A percentile compares a stretch with the other conserved stretches of the same genome.
Conservation (phyloP, 2,329 filamentous ascomycete species). For the Niveomyces coronatus region DNA sequence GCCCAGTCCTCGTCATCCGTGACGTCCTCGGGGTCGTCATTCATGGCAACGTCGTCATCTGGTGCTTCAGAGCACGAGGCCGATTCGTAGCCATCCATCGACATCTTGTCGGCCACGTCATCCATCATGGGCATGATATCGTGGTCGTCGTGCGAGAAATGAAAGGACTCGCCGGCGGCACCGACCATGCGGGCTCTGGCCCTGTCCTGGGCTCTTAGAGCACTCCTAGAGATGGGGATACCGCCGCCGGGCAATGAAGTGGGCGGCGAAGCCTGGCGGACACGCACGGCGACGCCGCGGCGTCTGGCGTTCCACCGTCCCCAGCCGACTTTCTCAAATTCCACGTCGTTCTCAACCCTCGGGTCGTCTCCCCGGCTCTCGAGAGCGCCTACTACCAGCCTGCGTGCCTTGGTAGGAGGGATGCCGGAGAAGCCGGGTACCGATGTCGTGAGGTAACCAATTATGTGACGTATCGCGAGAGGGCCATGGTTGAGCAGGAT, state of each 20-base stretch:
- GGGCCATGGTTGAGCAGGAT: constrained; percentile 86
- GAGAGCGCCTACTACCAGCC: constrained; percentile 83
- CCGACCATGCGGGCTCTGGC: constrained; percentile 39
- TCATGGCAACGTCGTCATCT: constrained; percentile 54
- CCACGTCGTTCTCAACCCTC: constrained; percentile 59
- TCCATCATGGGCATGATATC: constrained; percentile 54
- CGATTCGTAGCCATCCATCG: constrained; percentile 58
- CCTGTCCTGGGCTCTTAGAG: constrained; percentile 34
- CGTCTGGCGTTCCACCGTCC: constrained; percentile 85
- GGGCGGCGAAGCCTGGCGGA: constrained; percentile 31
- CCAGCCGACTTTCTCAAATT: constrained; percentile 96
- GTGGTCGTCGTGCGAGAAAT: constrained; percentile 64
- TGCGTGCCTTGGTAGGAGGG: constrained; percentile 77
- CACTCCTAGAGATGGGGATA: constrained; percentile 45
- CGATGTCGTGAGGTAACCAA: constrained; percentile 85
- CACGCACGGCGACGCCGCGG: constrained; percentile 49
- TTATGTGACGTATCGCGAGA: constrained; percentile 87
- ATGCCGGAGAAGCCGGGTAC: constrained; percentile 89
- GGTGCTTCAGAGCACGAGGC: constrained; percentile 69
- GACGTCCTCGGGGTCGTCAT: constrained; percentile 70
- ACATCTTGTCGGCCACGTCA: constrained; percentile 93
- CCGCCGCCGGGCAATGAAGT: constrained; percentile 33
- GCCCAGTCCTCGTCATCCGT: constrained; percentile 98
- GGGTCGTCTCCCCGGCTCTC: constrained; percentile 62
- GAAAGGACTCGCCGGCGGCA: constrained; percentile 59